phyloP scores from a whole-genome alignment of 2,329 filamentous ascomycete species.

The Dothideomycetidae sp. region DNA sequence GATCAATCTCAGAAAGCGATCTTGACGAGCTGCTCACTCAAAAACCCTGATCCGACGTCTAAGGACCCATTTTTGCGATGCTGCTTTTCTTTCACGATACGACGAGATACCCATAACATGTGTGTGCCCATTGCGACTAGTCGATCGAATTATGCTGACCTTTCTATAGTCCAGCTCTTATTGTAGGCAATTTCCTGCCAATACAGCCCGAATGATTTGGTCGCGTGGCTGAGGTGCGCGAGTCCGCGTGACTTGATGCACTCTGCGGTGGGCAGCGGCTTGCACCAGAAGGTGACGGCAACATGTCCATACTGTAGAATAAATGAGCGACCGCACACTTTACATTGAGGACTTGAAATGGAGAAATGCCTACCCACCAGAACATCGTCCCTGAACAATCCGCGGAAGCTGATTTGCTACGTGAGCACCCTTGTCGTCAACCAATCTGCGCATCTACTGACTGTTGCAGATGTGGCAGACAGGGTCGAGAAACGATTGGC shows the following conservation, averaged over 20 bases:
- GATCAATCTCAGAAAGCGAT: constrained; percentile 89
- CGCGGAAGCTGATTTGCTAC: too few relatives aligned
- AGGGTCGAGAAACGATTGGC: background rate
- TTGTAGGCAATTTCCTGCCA: constrained; percentile 92
- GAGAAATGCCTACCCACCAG: too few relatives aligned
- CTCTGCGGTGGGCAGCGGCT: too few relatives aligned
- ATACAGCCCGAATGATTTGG: constrained; percentile 52
- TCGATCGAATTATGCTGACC: background rate
- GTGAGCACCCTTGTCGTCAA: background rate
- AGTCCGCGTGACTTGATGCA: too few relatives aligned
- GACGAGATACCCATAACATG: constrained; percentile 92
- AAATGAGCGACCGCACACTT: too few relatives aligned
- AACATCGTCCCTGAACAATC: too few relatives aligned
- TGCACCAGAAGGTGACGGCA: too few relatives aligned
- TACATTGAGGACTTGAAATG: too few relatives aligned
- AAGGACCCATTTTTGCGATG: constrained; percentile 68
- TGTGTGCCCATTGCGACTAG: constrained; percentile 37
- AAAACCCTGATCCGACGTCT: constrained; percentile 55
- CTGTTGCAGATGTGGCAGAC: constrained; percentile 3
- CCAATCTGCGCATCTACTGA: constrained; percentile 3
- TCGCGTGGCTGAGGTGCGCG: too few relatives aligned
- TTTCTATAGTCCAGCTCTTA: constrained; percentile 64
- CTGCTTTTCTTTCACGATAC: constrained; percentile 95
- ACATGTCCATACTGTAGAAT: too few relatives aligned
- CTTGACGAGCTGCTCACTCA: constrained; percentile 81